phyloP scores from a whole-genome alignment of 2,329 filamentous ascomycete species.

The Cercospora nicotianae region DNA sequence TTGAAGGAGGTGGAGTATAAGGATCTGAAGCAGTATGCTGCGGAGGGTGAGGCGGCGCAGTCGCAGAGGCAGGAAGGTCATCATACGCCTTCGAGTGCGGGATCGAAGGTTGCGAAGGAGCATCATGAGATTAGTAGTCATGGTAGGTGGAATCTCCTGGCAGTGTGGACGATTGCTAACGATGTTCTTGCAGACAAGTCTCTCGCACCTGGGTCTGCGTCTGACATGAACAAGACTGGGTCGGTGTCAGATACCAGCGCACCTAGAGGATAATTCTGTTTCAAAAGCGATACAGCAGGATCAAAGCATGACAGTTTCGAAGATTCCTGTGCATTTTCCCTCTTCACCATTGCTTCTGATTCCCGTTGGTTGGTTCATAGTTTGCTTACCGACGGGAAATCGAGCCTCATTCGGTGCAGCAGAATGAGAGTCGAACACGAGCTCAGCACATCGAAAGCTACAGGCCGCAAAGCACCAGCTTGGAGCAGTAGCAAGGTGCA shows the following conservation, averaged over 20 bases:
- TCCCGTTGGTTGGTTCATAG: too few species aligned
- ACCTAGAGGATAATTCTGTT: slow-evolving; percentile 12
- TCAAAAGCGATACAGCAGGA: neutral
- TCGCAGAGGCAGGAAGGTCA: slow-evolving; percentile 23
- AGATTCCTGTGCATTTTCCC: too few species aligned
- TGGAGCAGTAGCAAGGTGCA: too few species aligned
- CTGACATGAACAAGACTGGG: slow-evolving; percentile 13
- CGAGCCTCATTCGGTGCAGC: too few species aligned
- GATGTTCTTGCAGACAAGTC: slow-evolving; percentile 3
- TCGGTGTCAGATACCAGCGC: slow-evolving; percentile 15
- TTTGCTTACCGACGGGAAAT: too few species aligned
- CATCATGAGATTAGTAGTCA: slow-evolving; percentile 24
- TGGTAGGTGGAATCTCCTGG: neutral
- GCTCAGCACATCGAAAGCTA: too few species aligned
- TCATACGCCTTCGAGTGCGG: slow-evolving; percentile 17
- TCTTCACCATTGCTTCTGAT: too few species aligned
- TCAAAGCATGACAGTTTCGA: neutral
- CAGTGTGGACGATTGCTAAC: neutral
- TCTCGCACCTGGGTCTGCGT: slow-evolving; percentile 22
- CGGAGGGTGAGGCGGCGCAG: slow-evolving; percentile 22
- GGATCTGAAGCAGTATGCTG: slow-evolving; percentile 24
- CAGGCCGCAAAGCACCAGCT: too few species aligned
- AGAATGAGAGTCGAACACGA: too few species aligned
- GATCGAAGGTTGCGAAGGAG: slow-evolving; percentile 22
- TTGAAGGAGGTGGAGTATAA: slow-evolving; percentile 21